Conservation (phyloP, 2,329 filamentous ascomycete genomes). For the Pezicula radicicola region DNA sequence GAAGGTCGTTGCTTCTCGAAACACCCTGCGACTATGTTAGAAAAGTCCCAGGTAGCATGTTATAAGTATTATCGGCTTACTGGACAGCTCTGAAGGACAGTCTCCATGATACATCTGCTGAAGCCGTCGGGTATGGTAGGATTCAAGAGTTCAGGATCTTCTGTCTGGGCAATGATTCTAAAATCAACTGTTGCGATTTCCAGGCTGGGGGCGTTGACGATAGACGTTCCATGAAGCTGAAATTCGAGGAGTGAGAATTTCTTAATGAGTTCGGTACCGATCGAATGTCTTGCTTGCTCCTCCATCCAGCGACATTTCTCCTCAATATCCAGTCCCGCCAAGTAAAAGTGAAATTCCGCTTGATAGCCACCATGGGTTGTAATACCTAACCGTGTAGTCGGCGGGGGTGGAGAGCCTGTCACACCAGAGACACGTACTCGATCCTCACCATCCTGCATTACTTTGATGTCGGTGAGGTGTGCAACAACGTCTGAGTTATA, state of each 20-base stretch:
- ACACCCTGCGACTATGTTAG: conserved; percentile 18
- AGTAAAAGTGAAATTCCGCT: conserved; percentile 40
- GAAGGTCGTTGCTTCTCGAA: conserved; percentile 32
- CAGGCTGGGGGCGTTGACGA: too few relatives aligned
- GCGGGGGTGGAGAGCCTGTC: conserved; percentile 32
- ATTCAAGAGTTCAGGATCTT: too few relatives aligned
- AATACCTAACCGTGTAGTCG: conserved; percentile 37
- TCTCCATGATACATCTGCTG: too few relatives aligned
- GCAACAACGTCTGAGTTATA: conserved; percentile 56
- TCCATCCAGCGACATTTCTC: conserved; percentile 41
- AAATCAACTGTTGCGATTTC: too few relatives aligned
- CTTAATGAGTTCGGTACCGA: conserved; percentile 26
- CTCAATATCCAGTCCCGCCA: conserved; percentile 37
- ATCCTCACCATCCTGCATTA: conserved; percentile 46
- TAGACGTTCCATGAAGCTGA: conserved; percentile 3
- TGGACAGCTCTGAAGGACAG: too few relatives aligned
- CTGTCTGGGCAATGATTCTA: too few relatives aligned
- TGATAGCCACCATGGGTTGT: conserved; percentile 40
- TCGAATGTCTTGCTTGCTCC: conserved; percentile 30
- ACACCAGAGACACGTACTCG: conserved; percentile 45
- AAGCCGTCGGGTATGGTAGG: too few relatives aligned
- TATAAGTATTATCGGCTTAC: too few relatives aligned
- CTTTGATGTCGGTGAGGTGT: conserved; percentile 44
- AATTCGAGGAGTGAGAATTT: conserved; percentile 31
- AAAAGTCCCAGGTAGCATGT: too few relatives aligned